Evolutionary conservation across 2,329 filamentous ascomycete genomes (phyloP).

Genomic region (Exophiala bonariae): DNA sequence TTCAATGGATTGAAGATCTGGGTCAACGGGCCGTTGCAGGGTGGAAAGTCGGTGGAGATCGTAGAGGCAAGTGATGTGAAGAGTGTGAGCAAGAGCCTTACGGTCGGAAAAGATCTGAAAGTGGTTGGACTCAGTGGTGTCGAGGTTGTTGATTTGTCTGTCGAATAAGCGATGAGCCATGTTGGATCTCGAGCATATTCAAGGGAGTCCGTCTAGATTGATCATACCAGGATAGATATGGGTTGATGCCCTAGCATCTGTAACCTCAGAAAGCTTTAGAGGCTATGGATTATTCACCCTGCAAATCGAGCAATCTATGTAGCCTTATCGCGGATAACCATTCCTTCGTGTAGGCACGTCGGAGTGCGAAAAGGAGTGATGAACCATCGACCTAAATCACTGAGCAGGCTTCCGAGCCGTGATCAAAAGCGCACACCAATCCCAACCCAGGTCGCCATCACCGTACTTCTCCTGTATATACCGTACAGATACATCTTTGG

Average conservation of each 20-base stretch:
- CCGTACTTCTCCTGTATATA: conserved; percentile 19
- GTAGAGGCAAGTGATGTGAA: conserved; percentile 8
- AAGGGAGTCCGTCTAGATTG: too few species aligned
- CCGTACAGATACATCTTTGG: conserved; percentile 9
- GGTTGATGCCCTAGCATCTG: too few species aligned
- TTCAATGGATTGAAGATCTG: conserved; percentile 11
- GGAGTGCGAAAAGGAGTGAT: too few species aligned
- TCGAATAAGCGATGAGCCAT: too few species aligned
- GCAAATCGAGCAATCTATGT: too few species aligned
- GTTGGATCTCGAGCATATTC: too few species aligned
- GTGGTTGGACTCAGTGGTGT: not conserved
- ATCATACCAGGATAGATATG: not conserved
- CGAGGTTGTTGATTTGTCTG: not conserved
- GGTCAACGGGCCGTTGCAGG: conserved; percentile 15
- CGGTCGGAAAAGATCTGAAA: not conserved
- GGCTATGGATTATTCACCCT: not conserved
- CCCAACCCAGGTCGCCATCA: conserved; percentile 17
- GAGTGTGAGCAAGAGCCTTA: not conserved
- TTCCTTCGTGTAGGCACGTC: too few species aligned
- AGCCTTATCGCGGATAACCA: too few species aligned
- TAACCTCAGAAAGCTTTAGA: not conserved
- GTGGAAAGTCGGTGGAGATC: conserved; percentile 3
- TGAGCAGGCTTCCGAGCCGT: conserved; percentile 32
- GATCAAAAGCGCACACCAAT: conserved; percentile 32
- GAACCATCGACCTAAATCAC: too few species aligned